Evolutionary conservation across 257 asterid genomes (phyloP), one percentile per base, ranked within the genome.

Genomic region (Eucommia ulmoides): DNA sequence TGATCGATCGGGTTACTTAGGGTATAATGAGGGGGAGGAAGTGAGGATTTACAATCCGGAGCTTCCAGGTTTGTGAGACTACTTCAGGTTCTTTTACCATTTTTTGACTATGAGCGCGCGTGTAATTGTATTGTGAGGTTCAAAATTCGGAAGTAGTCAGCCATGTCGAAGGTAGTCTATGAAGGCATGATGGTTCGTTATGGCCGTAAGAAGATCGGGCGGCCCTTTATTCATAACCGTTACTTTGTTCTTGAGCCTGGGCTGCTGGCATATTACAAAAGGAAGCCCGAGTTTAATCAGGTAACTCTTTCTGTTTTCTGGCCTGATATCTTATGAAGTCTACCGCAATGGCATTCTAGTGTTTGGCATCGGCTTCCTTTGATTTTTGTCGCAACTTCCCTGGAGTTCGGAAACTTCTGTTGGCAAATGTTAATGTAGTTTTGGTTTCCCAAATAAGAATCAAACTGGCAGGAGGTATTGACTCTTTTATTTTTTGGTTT

Each of bases 151-250:
- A 55, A 10, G 8, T 24, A 10, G 25, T 25, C 33, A 23, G 61
- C 58, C 63, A 83, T 87, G 97, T 67, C 85, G 54, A 83, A 73
- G 71, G 91, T 79, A 65, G 80, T 87, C 26, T 79, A 83, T 53
- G 97, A 87, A 67, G 97, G 97, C 62, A 83, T 94, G 97, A 73
- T 83, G 93, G 97, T 83, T 77, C 77, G 97, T 70, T 83, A 83
- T 64, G 94, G 94, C 10, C 78, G 93, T 59, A 76, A 94, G 75
- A 83, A 81, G 72, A 83, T 83, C 52, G 97, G 97, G 33, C 67
- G 82, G 69, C 83, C 97, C 0, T 87, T 44, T 58, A 79, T 87
- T 55, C 97, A 87, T 64, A 81, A 80, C 94, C 78, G 97, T 2
- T 87, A 83, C 72, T 87, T 87, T 25, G 93, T 87, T 62, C 89